Evolutionary conservation across 306 rosid genomes (phyloP), one percentile per base, ranked within the genome.

Genomic region (Pterocarpus santalinus): DNA sequence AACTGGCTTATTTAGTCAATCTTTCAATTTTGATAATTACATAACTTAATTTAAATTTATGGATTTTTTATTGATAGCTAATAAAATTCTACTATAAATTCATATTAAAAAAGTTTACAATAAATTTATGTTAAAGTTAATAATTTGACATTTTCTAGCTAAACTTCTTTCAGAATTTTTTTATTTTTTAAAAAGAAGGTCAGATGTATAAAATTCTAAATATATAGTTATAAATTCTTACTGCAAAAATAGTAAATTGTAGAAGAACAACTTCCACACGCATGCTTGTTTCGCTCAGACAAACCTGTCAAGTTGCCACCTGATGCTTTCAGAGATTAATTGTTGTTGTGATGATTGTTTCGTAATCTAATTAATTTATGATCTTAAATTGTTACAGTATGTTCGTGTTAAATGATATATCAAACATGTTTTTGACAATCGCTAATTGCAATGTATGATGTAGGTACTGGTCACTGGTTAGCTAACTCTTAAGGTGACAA

Each of bases 271-370:
- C 8, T 38, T 9, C 15, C 3, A 17, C 34, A 67, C 53, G 72
- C 36, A 67, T 43, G 69, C 69, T 15, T 2, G 43, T 11, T 34
- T 39, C 28, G 15, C 17, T 51, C n/a, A 5, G 2, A 12, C 22
- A 43, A 65, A 15, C 14, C 15, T 39, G 52, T n/a, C 73, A 69
- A 69, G 57, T 69, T 46, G 10, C 73, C 57, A 46, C 32, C 13
- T 44, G 16, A 69, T 12, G 17, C 38, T 30, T 61, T n/a, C 71
- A 39, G 0, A 65, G n/a, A 38, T 41, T 43, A 69, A 1, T 46
- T 44, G 13, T 41, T 2, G 11, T 44, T 17, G 2, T 16, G 22
- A 16, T 22, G 4, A 30, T 22, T 69, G 33, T 69, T 32, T 47
- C 38, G 39, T 44, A 13, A 11, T 22, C 22, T 69, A 17, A 1